Evolutionary conservation across 2,329 filamentous ascomycete genomes (phyloP).

Genomic region (Paecilomyces variotii): DNA sequence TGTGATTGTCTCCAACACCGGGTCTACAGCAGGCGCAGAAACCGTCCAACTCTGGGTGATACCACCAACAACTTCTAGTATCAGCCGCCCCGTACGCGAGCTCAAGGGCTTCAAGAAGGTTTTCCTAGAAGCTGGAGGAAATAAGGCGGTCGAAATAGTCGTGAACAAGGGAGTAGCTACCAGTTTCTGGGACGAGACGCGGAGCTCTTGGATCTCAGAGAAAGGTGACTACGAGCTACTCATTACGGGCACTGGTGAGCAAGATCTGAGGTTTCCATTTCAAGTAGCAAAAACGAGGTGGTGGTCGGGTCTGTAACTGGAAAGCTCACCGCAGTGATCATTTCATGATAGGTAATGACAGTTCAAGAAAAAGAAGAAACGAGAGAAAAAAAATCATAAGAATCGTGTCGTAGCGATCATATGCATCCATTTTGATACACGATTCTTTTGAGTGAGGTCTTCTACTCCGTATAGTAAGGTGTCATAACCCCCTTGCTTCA

Average conservation of each 20-base stretch:
- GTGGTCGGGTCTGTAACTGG: slow-evolving; percentile 55
- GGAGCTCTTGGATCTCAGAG: slow-evolving; percentile 58
- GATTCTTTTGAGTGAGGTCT: too few relatives aligned
- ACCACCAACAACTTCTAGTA: slow-evolving; percentile 39
- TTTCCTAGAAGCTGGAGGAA: slow-evolving; percentile 52
- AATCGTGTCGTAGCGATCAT: not conserved
- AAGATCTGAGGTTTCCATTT: slow-evolving; percentile 47
- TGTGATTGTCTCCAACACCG: slow-evolving; percentile 46
- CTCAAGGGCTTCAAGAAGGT: slow-evolving; percentile 61
- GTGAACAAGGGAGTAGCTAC: slow-evolving; percentile 57
- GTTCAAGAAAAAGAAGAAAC: not conserved
- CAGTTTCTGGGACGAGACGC: slow-evolving; percentile 63
- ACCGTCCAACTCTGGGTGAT: slow-evolving; percentile 50
- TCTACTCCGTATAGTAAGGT: too few relatives aligned
- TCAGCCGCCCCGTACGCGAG: slow-evolving; percentile 53
- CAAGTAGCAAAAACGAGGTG: slow-evolving; percentile 54
- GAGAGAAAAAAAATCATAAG: not conserved
- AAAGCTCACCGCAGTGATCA: not conserved
- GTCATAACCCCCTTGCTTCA: too few relatives aligned
- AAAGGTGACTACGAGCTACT: slow-evolving; percentile 57
- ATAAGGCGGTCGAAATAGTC: slow-evolving; percentile 48
- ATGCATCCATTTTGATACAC: too few relatives aligned
- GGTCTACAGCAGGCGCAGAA: slow-evolving; percentile 45
- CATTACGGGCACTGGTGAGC: slow-evolving; percentile 50
- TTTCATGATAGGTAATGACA: not conserved